A percentile compares a stretch with the other conserved stretches of the same genome.
These are phyloP conservation scores for Arthrobotrys megalospora DNA, from an alignment of 2,329 filamentous ascomycete species.

Conservation along the genomic window DNA sequence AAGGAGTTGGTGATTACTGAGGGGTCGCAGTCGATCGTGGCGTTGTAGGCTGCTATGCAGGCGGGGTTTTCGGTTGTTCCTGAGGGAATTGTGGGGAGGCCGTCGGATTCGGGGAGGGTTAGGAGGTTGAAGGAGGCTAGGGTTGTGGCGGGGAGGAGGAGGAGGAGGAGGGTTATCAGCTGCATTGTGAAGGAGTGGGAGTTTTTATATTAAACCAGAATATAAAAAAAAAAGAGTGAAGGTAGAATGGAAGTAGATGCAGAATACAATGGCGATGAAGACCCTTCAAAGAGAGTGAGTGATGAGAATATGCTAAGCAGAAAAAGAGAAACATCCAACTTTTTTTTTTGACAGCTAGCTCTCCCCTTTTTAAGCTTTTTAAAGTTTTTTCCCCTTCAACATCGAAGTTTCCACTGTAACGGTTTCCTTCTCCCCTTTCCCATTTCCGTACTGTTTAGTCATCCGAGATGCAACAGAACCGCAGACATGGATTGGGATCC, in stretches of 20 bases:
- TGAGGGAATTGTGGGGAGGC: background rate
- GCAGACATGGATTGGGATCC: background rate
- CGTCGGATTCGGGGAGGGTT: conserved; percentile 6
- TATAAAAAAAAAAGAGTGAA: conserved; percentile 1
- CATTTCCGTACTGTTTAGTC: conserved; percentile 8
- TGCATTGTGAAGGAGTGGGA: conserved; percentile 7
- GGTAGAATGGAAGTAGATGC: background rate
- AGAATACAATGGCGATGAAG: no score
- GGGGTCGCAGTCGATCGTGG: conserved; percentile 46
- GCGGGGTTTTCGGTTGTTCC: conserved; percentile 24
- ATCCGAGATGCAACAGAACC: conserved; percentile 6
- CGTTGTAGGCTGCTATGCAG: conserved; percentile 47
- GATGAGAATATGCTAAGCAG: no score
- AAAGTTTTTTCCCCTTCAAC: no score
- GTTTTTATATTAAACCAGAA: conserved; percentile 15
- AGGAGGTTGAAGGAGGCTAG: conserved; percentile 54
- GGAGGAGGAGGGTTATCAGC: background rate
- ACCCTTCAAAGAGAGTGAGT: no score
- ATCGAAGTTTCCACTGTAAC: background rate
- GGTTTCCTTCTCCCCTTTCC: background rate
- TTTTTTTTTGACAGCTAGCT: no score
- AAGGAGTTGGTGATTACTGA: conserved; percentile 27
- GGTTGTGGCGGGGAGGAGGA: conserved; percentile 27
- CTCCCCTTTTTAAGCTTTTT: no score
- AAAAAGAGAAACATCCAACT: no score